Evolutionary conservation across 108 stramenopile genomes (phyloP).

Genomic region (Nitzschia palea): DNA sequence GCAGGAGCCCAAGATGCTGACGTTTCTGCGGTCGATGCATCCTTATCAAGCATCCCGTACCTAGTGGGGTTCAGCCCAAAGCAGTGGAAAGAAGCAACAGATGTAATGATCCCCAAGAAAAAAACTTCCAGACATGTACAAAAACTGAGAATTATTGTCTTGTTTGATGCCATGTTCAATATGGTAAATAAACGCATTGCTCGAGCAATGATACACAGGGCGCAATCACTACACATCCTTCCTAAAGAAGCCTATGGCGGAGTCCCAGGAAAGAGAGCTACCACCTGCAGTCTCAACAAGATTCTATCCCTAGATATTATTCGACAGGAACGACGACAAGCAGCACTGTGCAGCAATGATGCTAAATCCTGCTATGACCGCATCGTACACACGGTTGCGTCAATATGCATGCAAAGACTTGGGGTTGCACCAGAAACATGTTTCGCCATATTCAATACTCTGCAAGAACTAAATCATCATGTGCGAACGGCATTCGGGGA

Average conservation of each 20-base stretch:
- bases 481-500: not conserved
- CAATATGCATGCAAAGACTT: not conserved
- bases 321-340: not conserved
- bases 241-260: not conserved
- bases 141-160: slow-evolving; percentile 19
- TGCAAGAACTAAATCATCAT: not conserved
- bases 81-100: not conserved
- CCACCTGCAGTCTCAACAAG: not conserved
- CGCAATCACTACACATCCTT: no score
- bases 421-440: not conserved
- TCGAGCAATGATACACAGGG: not conserved
- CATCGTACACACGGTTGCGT: not conserved
- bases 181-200: slow-evolving; percentile 15
- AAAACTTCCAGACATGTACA: not conserved
- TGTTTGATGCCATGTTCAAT: slow-evolving; percentile 23
- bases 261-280: not conserved
- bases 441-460: not conserved
- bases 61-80: not conserved
- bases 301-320: not conserved
- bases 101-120: slow-evolving; percentile 13
- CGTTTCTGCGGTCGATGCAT: not conserved
- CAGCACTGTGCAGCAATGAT: not conserved
- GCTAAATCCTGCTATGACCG: not conserved
- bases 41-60: not conserved
- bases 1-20: not conserved